Percentiles rank a stretch among this genome's conserved stretches.
Evolutionary conservation across 495 filamentous ascomycete species (phyloP).

Genomic region (Lentithecium fluviatile): DNA sequence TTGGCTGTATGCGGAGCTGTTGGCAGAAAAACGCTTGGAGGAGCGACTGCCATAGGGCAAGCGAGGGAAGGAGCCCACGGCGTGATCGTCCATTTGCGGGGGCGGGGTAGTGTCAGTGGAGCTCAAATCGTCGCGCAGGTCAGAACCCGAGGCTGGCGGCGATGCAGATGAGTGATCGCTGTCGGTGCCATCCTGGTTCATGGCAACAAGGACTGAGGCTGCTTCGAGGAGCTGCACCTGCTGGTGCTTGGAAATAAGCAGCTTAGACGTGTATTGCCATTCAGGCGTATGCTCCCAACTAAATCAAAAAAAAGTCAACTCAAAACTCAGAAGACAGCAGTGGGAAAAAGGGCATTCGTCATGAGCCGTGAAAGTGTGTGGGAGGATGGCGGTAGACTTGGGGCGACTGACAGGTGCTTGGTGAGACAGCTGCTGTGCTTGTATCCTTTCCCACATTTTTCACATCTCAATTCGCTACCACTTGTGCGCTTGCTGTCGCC

Average conservation of each 20-base stretch:
- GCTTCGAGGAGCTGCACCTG: constrained; percentile 97
- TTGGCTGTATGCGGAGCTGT: constrained; percentile 64
- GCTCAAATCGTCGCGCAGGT: constrained; percentile 66
- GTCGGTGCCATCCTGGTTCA: constrained; percentile 73
- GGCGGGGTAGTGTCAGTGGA: constrained; percentile 71
- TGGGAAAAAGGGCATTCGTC: constrained; percentile 27
- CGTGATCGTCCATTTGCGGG: constrained; percentile 54
- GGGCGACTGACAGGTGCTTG: constrained; percentile 98
- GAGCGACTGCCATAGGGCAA: constrained; percentile 38
- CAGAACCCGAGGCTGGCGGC: constrained; percentile 70
- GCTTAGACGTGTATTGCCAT: constrained; percentile 96
- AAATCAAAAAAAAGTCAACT: constrained; percentile 50
- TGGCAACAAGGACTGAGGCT: constrained; percentile 87
- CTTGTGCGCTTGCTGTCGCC: constrained; percentile 70
- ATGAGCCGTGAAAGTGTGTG: constrained; percentile 37
- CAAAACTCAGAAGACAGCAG: constrained; percentile 44
- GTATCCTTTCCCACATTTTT: constrained; percentile 99
- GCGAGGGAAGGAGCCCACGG: constrained; percentile 34
- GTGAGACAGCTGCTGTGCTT: constrained; percentile 99
- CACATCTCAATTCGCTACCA: constrained; percentile 85
- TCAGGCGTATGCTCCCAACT: constrained; percentile 99
- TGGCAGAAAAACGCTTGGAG: constrained; percentile 63
- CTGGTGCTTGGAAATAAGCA: constrained; percentile 98
- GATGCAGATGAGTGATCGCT: constrained; percentile 82
- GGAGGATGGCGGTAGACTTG: constrained; percentile 25